phyloP scores from a whole-genome alignment of 257 asterid species.

The Penstemon eatonii region DNA sequence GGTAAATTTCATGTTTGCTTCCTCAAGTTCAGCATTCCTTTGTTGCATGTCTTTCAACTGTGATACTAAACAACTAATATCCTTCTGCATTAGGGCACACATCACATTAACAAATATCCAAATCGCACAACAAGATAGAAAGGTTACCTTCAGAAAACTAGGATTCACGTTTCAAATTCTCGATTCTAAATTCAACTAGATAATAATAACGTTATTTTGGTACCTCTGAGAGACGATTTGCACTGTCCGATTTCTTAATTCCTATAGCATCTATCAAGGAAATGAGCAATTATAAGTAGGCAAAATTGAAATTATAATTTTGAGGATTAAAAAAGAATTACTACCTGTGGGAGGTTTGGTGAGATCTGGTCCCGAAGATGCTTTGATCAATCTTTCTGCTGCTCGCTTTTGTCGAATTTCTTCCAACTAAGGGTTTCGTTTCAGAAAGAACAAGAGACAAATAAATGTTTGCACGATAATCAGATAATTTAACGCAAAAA shows the following conservation, averaged over 20 bases:
- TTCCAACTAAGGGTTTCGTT: constrained; percentile 55
- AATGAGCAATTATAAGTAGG: neutral
- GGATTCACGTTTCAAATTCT: too few species aligned
- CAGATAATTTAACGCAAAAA: neutral
- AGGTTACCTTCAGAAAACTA: neutral
- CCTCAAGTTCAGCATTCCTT: constrained; percentile 66
- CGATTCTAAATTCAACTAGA: neutral
- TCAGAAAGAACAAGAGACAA: neutral
- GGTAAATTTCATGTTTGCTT: constrained; percentile 52
- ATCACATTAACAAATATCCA: constrained; percentile 3
- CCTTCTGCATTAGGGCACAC: constrained; percentile 54
- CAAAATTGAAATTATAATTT: neutral
- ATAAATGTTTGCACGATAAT: neutral
- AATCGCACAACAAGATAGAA: constrained; percentile 1
- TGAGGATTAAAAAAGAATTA: constrained; percentile 1
- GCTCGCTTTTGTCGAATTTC: constrained; percentile 98
- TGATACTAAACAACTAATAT: constrained; percentile 78
- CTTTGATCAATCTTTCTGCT: constrained; percentile 79
- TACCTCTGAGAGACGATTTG: constrained; percentile 85
- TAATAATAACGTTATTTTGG: neutral
- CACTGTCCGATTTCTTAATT: constrained; percentile 73
- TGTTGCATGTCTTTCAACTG: constrained; percentile 74
- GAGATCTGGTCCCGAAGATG: constrained; percentile 82
- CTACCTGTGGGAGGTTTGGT: constrained; percentile 50
- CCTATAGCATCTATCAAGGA: constrained; percentile 48